Conservation (phyloP, 1,284 basidiomycete species). For the Apiotrichum gracile region DNA sequence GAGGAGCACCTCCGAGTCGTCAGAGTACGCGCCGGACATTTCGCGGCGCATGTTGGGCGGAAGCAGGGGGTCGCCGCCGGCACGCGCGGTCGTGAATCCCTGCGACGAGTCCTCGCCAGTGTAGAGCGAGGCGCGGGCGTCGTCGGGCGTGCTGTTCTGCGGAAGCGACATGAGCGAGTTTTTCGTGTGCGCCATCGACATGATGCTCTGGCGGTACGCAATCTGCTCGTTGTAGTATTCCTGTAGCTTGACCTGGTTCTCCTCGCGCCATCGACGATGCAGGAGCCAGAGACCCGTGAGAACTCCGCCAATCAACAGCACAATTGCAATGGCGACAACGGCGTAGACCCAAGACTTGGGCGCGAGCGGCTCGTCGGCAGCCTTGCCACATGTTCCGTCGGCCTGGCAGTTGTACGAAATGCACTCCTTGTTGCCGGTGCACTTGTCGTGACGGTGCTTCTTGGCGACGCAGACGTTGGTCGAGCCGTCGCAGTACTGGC, state of each 20-base stretch:
- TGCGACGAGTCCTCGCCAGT: constrained; percentile 19
- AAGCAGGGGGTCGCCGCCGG: constrained; percentile 13
- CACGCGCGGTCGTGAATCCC: constrained; percentile 15
- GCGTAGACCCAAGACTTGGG: constrained; percentile 65
- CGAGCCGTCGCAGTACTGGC: constrained; percentile 67
- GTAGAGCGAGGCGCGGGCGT: constrained; percentile 23
- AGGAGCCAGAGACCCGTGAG: constrained; percentile 62
- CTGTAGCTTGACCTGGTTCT: constrained; percentile 69
- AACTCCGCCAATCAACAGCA: constrained; percentile 68
- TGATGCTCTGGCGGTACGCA: constrained; percentile 48
- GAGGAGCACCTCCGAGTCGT: constrained; percentile 18
- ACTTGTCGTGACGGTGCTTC: constrained; percentile 56
- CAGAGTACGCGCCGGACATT: constrained; percentile 21
- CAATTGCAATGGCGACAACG: constrained; percentile 64
- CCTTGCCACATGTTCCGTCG: constrained; percentile 56
- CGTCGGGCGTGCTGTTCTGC: constrained; percentile 15
- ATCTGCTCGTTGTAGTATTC: constrained; percentile 74
- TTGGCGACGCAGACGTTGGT: constrained; percentile 55
- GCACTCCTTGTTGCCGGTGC: constrained; percentile 78
- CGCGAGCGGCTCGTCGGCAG: constrained; percentile 59
- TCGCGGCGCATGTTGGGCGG: constrained; percentile 39
- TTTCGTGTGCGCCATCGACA: constrained; percentile 45
- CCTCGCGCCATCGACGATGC: constrained; percentile 63
- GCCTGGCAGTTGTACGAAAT: constrained; percentile 66
- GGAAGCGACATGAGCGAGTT: constrained; percentile 40